Evolutionary conservation across 108 stramenopile species (phyloP).

Genomic region (Epipyxis sp.): DNA sequence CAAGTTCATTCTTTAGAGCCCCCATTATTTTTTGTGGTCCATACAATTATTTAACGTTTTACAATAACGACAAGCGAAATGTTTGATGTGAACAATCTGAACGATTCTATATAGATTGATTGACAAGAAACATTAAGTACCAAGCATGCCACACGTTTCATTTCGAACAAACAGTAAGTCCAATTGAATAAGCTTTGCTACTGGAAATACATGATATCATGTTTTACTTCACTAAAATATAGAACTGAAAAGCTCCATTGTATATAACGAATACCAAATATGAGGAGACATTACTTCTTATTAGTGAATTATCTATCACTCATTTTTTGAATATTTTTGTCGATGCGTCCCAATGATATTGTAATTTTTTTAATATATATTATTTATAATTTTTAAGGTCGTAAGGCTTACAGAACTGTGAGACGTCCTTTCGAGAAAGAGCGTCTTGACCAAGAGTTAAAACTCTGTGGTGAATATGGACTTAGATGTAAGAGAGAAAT

Average conservation of each 20-base stretch:
- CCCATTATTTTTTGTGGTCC: too few species aligned
- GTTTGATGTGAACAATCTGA: too few species aligned
- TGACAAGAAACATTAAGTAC: too few species aligned
- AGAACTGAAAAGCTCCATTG: not conserved
- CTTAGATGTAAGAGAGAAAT: slow-evolving; percentile 99
- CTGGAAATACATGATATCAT: not conserved
- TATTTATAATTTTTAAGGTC: not conserved
- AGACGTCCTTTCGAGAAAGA: slow-evolving; percentile 99
- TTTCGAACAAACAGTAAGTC: slow-evolving; percentile 31
- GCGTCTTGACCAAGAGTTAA: slow-evolving; percentile 92
- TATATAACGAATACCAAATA: too few species aligned
- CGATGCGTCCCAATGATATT: not conserved
- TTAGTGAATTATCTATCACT: not conserved
- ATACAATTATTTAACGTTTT: too few species aligned
- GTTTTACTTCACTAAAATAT: not conserved
- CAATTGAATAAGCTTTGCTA: not conserved
- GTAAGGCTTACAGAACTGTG: slow-evolving; percentile 97
- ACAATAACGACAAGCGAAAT: too few species aligned
- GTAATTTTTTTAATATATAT: not conserved
- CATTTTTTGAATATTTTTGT: not conserved
- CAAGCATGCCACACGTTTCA: slow-evolving; percentile 33
- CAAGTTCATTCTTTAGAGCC: too few species aligned
- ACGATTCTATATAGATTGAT: too few species aligned
- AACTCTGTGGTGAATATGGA: slow-evolving; percentile 98
- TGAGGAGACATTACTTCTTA: not conserved